Percentiles rank a stretch among this genome's conserved stretches.
Evolutionary conservation across 257 asterid genomes (phyloP).

Genomic region (Catharanthus roseus): DNA sequence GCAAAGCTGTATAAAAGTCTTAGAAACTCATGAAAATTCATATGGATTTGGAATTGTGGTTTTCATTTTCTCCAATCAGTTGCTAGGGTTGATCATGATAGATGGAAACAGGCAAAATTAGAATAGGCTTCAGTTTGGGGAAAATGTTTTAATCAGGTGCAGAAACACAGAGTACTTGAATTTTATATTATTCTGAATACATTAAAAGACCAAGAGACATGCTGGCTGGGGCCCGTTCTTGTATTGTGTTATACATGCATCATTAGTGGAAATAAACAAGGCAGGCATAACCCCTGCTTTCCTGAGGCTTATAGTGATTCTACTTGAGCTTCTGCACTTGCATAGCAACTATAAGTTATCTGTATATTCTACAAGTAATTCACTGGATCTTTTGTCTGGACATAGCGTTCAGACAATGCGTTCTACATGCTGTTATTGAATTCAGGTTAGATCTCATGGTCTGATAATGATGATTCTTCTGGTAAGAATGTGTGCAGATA

Average conservation of each 20-base stretch:
- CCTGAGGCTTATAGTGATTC: neutral
- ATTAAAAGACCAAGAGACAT: no score
- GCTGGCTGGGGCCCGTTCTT: neutral
- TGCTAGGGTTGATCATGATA: neutral
- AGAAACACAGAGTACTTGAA: neutral
- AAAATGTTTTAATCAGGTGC: no score
- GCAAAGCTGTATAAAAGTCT: neutral
- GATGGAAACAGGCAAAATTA: neutral
- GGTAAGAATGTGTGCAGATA: neutral
- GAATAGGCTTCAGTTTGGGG: neutral
- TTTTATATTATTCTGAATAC: neutral
- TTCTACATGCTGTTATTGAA: neutral
- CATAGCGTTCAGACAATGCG: neutral
- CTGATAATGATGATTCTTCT: neutral
- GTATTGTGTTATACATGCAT: neutral
- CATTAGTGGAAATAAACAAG: no score
- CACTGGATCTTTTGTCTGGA: neutral
- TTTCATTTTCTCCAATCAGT: neutral
- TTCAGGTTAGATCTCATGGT: neutral
- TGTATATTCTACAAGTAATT: neutral
- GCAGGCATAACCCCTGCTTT: neutral
- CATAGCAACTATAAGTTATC: no score
- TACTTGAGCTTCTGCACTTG: neutral
- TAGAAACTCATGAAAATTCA: neutral
- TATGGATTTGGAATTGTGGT: neutral